Percentiles rank a stretch among this genome's conserved stretches.
These are phyloP conservation scores for Helichrysum umbraculigerum DNA, from an alignment of 129 eudicot genomes.

Conservation along the genomic window DNA sequence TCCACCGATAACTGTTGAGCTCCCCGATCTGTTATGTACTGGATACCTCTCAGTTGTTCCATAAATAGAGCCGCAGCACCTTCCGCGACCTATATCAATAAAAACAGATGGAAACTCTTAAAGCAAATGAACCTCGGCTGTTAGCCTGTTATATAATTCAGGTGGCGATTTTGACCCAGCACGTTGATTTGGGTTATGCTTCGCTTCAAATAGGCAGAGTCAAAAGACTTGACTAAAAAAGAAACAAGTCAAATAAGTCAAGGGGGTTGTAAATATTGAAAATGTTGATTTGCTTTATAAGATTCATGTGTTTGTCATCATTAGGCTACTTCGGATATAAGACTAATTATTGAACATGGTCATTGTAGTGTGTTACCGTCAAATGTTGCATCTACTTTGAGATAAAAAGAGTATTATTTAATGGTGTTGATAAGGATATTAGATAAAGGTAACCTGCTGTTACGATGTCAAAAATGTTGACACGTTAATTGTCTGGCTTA, in stretches of 20 bases:
- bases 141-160: neutral
- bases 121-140: neutral
- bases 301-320: neutral
- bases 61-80: slow-evolving; percentile 92
- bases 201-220: no score
- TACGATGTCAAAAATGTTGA: neutral
- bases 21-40: slow-evolving; percentile 86
- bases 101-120: neutral
- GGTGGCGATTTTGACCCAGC: neutral
- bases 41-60: slow-evolving; percentile 90
- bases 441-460: neutral
- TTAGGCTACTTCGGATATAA: neutral
- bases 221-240: neutral
- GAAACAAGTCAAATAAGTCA: neutral
- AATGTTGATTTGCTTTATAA: neutral
- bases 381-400: neutral
- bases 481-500: no score
- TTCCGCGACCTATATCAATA: slow-evolving; percentile 75
- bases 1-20: slow-evolving; percentile 91
- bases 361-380: neutral
- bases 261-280: neutral
- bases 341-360: neutral
- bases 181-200: neutral
- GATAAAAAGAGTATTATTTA: neutral
- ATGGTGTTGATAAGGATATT: neutral